phyloP scores from a whole-genome alignment of 2,329 filamentous ascomycete species.

The Sordariomycetes sp. region DNA sequence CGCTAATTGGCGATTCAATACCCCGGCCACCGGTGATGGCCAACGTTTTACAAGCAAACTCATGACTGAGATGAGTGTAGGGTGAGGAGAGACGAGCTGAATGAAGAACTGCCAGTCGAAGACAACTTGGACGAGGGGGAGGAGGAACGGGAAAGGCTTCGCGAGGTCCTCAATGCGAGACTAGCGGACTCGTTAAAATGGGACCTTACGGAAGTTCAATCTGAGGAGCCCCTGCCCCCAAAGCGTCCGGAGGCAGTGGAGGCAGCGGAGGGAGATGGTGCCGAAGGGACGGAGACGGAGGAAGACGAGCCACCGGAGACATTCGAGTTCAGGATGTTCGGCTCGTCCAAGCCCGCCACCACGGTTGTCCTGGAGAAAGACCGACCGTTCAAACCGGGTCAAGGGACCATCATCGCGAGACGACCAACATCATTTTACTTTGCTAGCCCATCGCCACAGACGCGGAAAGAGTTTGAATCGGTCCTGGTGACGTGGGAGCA shows the following conservation, averaged over 20 bases:
- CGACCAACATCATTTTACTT: constrained; percentile 37
- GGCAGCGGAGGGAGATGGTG: neutral
- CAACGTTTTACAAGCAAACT: neutral
- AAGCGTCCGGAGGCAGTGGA: neutral
- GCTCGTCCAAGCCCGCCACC: constrained; percentile 25
- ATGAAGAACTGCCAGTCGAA: constrained; percentile 10
- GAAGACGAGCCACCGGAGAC: constrained; percentile 20
- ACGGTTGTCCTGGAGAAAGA: constrained; percentile 38
- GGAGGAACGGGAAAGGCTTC: constrained; percentile 1
- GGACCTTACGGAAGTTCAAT: neutral
- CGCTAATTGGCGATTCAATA: neutral
- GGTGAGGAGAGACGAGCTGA: constrained; percentile 41
- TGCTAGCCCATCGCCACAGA: constrained; percentile 18
- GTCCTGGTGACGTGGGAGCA: constrained; percentile 39
- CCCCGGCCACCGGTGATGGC: neutral
- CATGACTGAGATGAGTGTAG: constrained; percentile 16
- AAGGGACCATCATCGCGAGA: constrained; percentile 20
- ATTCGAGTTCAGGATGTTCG: constrained; percentile 47
- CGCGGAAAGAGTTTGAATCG: constrained; percentile 24
- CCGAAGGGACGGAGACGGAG: constrained; percentile 7
- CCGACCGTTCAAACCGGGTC: constrained; percentile 15
- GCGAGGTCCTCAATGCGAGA: constrained; percentile 7
- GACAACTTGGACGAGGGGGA: constrained; percentile 1
- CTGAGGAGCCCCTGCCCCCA: neutral
- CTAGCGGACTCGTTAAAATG: constrained; percentile 7